phyloP scores from a whole-genome alignment of 805 yeast species.

The Huiozyma sinensis region DNA sequence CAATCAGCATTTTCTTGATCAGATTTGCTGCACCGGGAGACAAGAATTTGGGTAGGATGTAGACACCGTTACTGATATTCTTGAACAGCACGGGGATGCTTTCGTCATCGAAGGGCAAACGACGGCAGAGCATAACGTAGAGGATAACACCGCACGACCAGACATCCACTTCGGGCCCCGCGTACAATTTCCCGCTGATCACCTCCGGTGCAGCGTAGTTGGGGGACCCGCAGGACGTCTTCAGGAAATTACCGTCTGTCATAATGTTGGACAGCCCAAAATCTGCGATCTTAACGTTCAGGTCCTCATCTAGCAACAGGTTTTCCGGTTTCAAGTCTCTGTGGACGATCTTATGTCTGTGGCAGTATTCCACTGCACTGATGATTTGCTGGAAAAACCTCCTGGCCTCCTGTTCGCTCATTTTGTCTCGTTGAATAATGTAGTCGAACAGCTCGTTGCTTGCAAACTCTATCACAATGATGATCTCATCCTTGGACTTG shows the following conservation, averaged over 20 bases:
- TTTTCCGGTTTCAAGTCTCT: slow-evolving; percentile 96
- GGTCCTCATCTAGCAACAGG: slow-evolving; percentile 73
- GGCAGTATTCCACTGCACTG: slow-evolving; percentile 94
- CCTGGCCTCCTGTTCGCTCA: slow-evolving; percentile 87
- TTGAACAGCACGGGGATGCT: slow-evolving; percentile 89
- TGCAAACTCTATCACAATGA: slow-evolving; percentile 95
- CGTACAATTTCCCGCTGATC: slow-evolving; percentile 85
- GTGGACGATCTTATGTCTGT: slow-evolving; percentile 91
- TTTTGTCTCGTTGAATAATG: slow-evolving; percentile 85
- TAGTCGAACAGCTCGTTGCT: slow-evolving; percentile 94
- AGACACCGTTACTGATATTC: slow-evolving; percentile 86
- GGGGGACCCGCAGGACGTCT: slow-evolving; percentile 93
- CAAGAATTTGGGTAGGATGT: slow-evolving; percentile 77
- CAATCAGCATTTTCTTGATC: slow-evolving; percentile 84
- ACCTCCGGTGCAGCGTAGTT: slow-evolving; percentile 98
- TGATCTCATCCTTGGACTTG: slow-evolving; percentile 87
- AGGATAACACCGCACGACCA: slow-evolving; percentile 96
- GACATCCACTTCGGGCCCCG: slow-evolving; percentile 97
- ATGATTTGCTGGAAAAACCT: slow-evolving; percentile 93
- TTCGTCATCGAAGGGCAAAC: slow-evolving; percentile 94
- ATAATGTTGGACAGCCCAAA: slow-evolving; percentile 89
- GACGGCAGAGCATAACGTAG: slow-evolving; percentile 91
- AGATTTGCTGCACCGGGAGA: slow-evolving; percentile 77
- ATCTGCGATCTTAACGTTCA: slow-evolving; percentile 92
- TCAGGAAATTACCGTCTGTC: slow-evolving; percentile 95